Percentiles rank a stretch among this genome's conserved stretches.
Conservation (phyloP, 1,284 basidiomycete species). For the Baeospora myosura region DNA sequence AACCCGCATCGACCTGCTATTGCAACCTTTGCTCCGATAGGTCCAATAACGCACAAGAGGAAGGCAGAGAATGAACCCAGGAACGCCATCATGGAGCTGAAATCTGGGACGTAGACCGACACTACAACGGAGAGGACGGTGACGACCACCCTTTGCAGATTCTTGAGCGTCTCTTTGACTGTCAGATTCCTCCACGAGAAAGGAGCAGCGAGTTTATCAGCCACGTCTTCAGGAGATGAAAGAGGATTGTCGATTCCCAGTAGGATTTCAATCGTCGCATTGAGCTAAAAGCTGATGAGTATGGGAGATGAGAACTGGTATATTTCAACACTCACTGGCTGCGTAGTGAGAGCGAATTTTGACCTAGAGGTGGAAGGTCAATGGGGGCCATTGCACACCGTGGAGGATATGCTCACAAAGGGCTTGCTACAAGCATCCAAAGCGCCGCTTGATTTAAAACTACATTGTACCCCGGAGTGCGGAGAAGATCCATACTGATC, state of each 20-base stretch:
- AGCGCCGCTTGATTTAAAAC: slow-evolving; percentile 72
- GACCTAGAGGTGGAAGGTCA: slow-evolving; percentile 37
- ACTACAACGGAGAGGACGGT: slow-evolving; percentile 57
- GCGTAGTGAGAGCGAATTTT: slow-evolving; percentile 81
- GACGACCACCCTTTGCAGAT: slow-evolving; percentile 54
- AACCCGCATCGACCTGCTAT: slow-evolving; percentile 41
- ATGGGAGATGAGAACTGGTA: not conserved
- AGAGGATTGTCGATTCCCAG: slow-evolving; percentile 53
- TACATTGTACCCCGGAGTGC: slow-evolving; percentile 69
- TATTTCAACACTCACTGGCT: slow-evolving; percentile 54
- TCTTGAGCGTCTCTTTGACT: slow-evolving; percentile 28
- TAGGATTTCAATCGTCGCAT: slow-evolving; percentile 71
- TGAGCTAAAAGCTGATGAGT: slow-evolving; percentile 43
- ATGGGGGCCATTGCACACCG: not conserved
- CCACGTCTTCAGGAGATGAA: slow-evolving; percentile 31
- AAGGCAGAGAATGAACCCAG: slow-evolving; percentile 85
- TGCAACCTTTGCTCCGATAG: slow-evolving; percentile 58
- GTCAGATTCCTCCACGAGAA: slow-evolving; percentile 5
- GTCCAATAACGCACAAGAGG: slow-evolving; percentile 76
- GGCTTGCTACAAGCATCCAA: slow-evolving; percentile 87
- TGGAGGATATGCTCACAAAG: slow-evolving; percentile 44
- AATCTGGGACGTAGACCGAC: slow-evolving; percentile 79
- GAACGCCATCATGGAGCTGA: slow-evolving; percentile 87
- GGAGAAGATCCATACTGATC: slow-evolving; percentile 83
- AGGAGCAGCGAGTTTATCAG: slow-evolving; percentile 24